Conservation (phyloP, 2,329 filamentous ascomycete genomes). For the Tolypocladium amazonense region DNA sequence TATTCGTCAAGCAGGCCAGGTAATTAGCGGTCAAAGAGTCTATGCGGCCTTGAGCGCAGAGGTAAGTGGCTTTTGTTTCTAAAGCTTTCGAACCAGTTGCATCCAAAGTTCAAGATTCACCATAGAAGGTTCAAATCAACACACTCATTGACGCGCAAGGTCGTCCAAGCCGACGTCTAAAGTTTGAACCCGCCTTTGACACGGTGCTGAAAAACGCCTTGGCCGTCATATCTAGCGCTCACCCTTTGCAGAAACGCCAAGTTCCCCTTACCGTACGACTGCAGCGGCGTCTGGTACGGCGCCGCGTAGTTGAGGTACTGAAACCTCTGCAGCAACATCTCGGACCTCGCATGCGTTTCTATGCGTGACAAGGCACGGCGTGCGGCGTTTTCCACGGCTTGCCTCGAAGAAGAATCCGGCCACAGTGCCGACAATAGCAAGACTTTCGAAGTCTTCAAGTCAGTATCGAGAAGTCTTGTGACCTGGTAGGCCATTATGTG, state of each 20-base stretch:
- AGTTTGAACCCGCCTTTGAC: background rate
- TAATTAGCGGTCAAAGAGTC: too few species aligned
- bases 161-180: background rate
- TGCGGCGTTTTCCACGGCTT: background rate
- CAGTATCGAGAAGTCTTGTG: background rate
- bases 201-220: background rate
- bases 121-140: too few species aligned
- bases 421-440: background rate
- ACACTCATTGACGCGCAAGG: too few species aligned
- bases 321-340: slow-evolving; percentile 21
- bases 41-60: too few species aligned
- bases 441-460: background rate
- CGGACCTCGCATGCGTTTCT: background rate
- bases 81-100: too few species aligned
- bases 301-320: slow-evolving; percentile 36
- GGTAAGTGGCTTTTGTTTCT: too few species aligned
- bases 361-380: background rate
- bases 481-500: background rate
- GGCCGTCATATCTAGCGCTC: background rate
- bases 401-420: background rate
- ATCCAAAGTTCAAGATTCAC: too few species aligned
- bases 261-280: slow-evolving; percentile 23
- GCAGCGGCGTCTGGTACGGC: slow-evolving; percentile 22
- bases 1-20: too few species aligned
- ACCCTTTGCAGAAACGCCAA: slow-evolving; percentile 7